phyloP scores from a whole-genome alignment of 208 protist genomes.

The Leishmania mexicana region DNA sequence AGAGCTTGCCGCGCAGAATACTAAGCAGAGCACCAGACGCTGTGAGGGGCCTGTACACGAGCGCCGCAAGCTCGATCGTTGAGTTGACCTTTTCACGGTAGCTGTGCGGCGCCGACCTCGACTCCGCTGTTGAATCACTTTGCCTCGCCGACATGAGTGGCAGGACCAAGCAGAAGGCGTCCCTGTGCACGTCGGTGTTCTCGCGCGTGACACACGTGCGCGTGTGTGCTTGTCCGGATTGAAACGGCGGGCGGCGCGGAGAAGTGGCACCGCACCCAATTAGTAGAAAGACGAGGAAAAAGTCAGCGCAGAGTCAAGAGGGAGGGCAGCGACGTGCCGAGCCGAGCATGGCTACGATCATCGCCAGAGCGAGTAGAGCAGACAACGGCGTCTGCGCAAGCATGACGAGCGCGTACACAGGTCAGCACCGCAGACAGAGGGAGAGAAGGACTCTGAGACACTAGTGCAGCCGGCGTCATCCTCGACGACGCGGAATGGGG shows the following conservation, averaged over 20 bases:
- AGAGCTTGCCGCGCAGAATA: slow-evolving; percentile 56
- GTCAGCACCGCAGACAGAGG: background rate
- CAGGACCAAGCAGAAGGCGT: background rate
- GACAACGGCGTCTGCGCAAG: background rate
- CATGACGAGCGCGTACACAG: background rate
- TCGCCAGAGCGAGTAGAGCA: background rate
- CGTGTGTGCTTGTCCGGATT: background rate
- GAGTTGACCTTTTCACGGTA: slow-evolving; percentile 25
- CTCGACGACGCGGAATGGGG: background rate
- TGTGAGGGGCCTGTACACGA: slow-evolving; percentile 47
- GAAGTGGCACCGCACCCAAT: background rate
- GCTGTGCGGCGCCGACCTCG: slow-evolving; percentile 7
- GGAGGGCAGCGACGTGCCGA: background rate
- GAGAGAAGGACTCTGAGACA: background rate
- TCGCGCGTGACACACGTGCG: background rate
- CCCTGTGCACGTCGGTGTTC: background rate
- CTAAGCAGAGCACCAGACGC: slow-evolving; percentile 47
- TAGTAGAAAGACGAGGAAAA: background rate
- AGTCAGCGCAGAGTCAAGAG: background rate
- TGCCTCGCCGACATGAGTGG: background rate
- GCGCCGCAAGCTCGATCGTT: slow-evolving; percentile 34
- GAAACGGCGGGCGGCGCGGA: background rate
- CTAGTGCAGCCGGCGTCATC: background rate
- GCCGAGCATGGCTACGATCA: background rate
- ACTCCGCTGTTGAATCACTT: background rate